These are phyloP conservation scores for Venturia nashicola DNA, from an alignment of 2,329 filamentous ascomycete species.

Conservation along the genomic window DNA sequence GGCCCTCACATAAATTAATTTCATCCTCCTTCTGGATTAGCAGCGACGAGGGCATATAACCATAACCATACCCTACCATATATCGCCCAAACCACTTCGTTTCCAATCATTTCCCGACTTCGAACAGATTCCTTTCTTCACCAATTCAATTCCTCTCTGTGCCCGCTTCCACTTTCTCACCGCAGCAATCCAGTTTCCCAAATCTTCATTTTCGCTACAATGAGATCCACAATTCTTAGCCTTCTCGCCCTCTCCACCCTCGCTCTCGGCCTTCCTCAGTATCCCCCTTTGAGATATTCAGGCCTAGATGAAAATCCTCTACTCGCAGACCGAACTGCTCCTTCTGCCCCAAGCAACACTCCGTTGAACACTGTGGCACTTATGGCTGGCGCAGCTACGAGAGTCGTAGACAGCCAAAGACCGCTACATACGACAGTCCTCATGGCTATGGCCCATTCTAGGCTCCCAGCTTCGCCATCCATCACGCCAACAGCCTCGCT, in stretches of 20 bases:
- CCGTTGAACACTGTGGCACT: not conserved
- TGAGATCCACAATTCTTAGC: not conserved
- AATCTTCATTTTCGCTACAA: not conserved
- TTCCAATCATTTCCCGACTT: not conserved
- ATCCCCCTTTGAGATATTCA: not conserved
- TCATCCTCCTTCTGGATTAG: not conserved
- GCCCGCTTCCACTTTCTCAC: not conserved
- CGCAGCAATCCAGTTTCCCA: not conserved
- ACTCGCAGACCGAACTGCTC: not conserved
- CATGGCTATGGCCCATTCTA: not conserved
- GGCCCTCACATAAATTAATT: not conserved
- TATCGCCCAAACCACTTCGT: not conserved
- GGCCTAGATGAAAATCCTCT: not conserved
- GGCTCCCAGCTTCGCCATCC: not conserved
- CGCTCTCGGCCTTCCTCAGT: not conserved
- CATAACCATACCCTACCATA: not conserved
- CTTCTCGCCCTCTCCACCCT: not conserved
- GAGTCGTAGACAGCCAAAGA: not conserved
- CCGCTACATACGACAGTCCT: not conserved
- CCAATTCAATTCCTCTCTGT: not conserved
- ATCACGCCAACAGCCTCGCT: not conserved
- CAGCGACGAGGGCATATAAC: not conserved
- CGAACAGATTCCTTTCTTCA: not conserved
- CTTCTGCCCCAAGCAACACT: slow-evolving; percentile 1
- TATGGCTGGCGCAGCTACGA: not conserved